Percentiles rank a stretch among this genome's conserved stretches.
These are phyloP conservation scores for Russula virescens DNA, from an alignment of 768 basidiomycete species.

Conservation along the genomic window DNA sequence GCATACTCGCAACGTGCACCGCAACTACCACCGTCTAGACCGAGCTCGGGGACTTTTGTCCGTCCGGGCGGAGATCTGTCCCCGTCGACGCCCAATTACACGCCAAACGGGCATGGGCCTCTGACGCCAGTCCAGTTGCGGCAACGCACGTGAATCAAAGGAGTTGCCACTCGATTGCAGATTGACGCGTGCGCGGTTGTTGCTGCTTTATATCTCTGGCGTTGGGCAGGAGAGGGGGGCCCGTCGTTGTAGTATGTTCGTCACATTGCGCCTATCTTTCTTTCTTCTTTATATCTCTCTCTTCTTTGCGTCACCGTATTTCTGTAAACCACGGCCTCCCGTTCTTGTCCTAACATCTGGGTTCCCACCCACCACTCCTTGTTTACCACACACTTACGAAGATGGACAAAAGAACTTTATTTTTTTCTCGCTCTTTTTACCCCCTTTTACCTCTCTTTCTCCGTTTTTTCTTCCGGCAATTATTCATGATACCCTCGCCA, in stretches of 20 bases:
- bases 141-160: constrained; percentile 20
- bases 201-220: too few species aligned
- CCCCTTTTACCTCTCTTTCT: not conserved
- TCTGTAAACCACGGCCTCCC: constrained; percentile 16
- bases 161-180: too few species aligned
- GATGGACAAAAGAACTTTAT: constrained; percentile 16
- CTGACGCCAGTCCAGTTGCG: constrained; percentile 22
- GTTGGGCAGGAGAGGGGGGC: not conserved
- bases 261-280: constrained; percentile 19
- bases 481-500: constrained; percentile 25
- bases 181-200: too few species aligned
- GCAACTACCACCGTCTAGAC: constrained; percentile 14
- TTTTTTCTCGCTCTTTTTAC: not conserved
- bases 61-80: constrained; percentile 19
- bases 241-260: not conserved
- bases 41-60: constrained; percentile 17
- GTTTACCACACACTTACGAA: constrained; percentile 9
- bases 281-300: not conserved
- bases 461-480: constrained; percentile 18
- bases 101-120: constrained; percentile 15
- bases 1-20: constrained; percentile 14
- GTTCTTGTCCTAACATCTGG: constrained; percentile 19
- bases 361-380: constrained; percentile 12
- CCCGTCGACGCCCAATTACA: constrained; percentile 11
- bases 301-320: constrained; percentile 16